Conservation (phyloP, 148 eudicot species). For the Chenopodium formosanum region DNA sequence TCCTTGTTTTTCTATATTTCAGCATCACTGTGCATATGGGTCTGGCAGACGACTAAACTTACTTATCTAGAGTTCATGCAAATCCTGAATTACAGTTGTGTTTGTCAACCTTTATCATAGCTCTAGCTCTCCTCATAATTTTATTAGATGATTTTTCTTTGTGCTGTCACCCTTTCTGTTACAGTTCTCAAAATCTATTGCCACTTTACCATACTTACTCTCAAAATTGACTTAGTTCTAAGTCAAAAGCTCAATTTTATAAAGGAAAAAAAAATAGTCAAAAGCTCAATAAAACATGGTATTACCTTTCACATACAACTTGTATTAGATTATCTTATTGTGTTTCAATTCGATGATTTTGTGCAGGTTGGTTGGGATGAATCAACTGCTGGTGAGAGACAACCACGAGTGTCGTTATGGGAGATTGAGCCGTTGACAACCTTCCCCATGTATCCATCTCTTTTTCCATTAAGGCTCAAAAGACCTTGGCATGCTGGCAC, state of each 20-base stretch:
- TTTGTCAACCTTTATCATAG: neutral
- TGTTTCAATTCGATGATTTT: constrained; percentile 15
- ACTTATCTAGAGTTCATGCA: neutral
- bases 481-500: constrained; percentile 96
- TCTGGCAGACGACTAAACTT: neutral
- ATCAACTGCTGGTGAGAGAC: constrained; percentile 96
- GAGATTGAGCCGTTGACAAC: constrained; percentile 97
- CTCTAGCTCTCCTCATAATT: neutral
- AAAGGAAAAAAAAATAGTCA: too few relatives aligned
- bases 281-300: neutral
- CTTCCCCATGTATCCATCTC: constrained; percentile 96
- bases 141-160: neutral
- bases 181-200: neutral
- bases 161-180: neutral
- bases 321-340: constrained; percentile 5
- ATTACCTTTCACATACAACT: neutral
- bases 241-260: neutral
- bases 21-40: neutral
- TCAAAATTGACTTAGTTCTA: neutral
- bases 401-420: constrained; percentile 96
- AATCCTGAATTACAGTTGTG: neutral
- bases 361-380: constrained; percentile 98
- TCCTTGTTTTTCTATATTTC: neutral
- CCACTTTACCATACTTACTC: neutral
- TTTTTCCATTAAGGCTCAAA: constrained; percentile 89